Percentiles rank a stretch among this genome's conserved stretches.
Conservation (phyloP, 805 yeast genomes). For the Grigorovia transvaalensis region DNA sequence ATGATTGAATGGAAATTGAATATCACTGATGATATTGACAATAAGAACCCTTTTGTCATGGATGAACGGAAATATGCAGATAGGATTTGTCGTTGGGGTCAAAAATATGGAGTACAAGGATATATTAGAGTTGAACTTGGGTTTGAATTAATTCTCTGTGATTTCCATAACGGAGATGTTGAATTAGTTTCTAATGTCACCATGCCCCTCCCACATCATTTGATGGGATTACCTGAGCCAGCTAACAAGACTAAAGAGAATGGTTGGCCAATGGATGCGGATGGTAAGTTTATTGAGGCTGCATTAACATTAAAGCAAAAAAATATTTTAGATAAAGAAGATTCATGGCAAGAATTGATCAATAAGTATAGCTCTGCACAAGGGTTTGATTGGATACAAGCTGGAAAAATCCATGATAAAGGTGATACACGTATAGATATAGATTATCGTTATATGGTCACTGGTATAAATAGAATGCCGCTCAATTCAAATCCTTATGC, state of each 20-base stretch:
- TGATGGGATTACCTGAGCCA: constrained; percentile 32
- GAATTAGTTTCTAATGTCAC: constrained; percentile 38
- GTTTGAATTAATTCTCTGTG: constrained; percentile 51
- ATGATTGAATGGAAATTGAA: constrained; percentile 11
- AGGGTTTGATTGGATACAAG: constrained; percentile 36
- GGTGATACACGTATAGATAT: constrained; percentile 40
- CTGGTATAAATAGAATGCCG: constrained; percentile 43
- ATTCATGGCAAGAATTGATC: constrained; percentile 14
- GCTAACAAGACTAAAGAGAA: constrained; percentile 13
- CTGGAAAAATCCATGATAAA: constrained; percentile 38
- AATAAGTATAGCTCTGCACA: constrained; percentile 22
- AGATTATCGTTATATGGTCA: constrained; percentile 43
- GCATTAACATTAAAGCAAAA: constrained; percentile 16
- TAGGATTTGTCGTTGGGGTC: constrained; percentile 45
- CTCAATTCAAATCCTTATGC: constrained; percentile 40
- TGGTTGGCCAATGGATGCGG: constrained; percentile 25
- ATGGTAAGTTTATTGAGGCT: constrained; percentile 13
- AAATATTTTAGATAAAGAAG: constrained; percentile 17
- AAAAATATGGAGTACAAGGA: constrained; percentile 47
- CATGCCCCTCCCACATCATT: constrained; percentile 29
- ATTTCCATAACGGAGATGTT: constrained; percentile 38
- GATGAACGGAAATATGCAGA: constrained; percentile 39
- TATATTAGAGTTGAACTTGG: constrained; percentile 49
- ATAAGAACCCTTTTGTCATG: constrained; percentile 6
- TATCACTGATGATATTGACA: constrained; percentile 4